Evolutionary conservation across 2,329 filamentous ascomycete genomes (phyloP), one percentile per base, ranked within the genome.

Genomic region (Trichophyton verrucosum): DNA sequence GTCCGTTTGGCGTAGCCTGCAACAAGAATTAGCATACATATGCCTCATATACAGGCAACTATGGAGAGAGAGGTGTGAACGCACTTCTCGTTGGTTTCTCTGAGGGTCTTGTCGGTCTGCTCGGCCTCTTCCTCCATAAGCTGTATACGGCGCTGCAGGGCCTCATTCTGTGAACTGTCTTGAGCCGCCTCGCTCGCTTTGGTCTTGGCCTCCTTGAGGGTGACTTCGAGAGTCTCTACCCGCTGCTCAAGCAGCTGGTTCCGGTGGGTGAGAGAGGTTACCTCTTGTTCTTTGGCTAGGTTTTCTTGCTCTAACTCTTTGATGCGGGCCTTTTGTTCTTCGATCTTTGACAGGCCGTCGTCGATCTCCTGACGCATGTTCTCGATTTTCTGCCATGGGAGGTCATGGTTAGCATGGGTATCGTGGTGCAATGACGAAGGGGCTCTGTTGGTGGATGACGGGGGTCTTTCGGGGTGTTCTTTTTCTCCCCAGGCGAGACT

Each of bases 81-180:
- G 73, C 86, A 99, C 94, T 96, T 97, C 80, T 99, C 94, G 78
- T 96, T 97, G 72, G 91, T 88, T 81, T 97, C 94, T 74, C 92
- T 88, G 74, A 97, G 82, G 67, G 89, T 95, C 86, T 91, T 94
- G 78, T 97, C 94, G 68, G 91, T 90, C 75, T 92, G 85, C 80
- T 99, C 94, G 69, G 91, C 91, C 81, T 99, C 94, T 79, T 97
- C 92, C 81, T 99, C 94, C 69, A 99, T 86, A 68, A 99, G 82
- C 81, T 96, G 90, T 74, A 97, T 82, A 80, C 90, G 89, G 78
- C 94, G 85, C 80, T 90, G 87, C 68, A 99, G 82, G 70, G 87
- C 84, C 80, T 99, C 94, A 77, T 92, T 94, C 78, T 95, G 89
- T 73, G 86, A 89, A 73, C 89, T 87, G 74, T 91, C 85, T 80